Conservation (phyloP, 345 rosid genomes). For the Populus euphratica region DNA sequence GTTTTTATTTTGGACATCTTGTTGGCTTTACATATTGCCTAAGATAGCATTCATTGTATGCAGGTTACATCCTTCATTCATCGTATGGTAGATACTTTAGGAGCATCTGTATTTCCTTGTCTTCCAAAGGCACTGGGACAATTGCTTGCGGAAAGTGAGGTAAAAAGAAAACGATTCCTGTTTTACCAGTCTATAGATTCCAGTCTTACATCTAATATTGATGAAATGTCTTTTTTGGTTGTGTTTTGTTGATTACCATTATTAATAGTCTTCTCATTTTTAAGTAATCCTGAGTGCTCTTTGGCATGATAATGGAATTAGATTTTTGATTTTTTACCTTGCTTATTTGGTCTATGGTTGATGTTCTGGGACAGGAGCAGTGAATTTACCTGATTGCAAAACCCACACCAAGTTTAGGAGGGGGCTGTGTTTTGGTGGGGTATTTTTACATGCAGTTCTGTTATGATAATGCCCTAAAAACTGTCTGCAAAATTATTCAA, state of each 20-base stretch:
- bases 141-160: conserved; percentile 91
- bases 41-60: conserved; percentile 17
- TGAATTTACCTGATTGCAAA: not conserved
- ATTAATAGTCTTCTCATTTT: not conserved
- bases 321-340: not conserved
- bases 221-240: too few species aligned
- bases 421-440: not conserved
- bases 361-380: not conserved
- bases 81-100: conserved; percentile 95
- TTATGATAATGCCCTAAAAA: not conserved
- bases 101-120: conserved; percentile 83
- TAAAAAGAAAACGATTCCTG: conserved; percentile 19
- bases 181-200: not conserved
- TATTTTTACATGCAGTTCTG: not conserved
- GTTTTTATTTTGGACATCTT: not conserved
- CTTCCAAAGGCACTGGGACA: conserved; percentile 92
- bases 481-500: not conserved
- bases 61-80: conserved; percentile 92
- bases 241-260: not conserved
- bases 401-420: not conserved
- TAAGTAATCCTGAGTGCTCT: not conserved
- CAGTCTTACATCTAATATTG: not conserved
- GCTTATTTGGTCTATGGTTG: not conserved
- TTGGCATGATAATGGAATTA: not conserved
- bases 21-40: conserved; percentile 15